Evolutionary conservation across 139 green algal species (phyloP).

Genomic region (Closterium sp.): DNA sequence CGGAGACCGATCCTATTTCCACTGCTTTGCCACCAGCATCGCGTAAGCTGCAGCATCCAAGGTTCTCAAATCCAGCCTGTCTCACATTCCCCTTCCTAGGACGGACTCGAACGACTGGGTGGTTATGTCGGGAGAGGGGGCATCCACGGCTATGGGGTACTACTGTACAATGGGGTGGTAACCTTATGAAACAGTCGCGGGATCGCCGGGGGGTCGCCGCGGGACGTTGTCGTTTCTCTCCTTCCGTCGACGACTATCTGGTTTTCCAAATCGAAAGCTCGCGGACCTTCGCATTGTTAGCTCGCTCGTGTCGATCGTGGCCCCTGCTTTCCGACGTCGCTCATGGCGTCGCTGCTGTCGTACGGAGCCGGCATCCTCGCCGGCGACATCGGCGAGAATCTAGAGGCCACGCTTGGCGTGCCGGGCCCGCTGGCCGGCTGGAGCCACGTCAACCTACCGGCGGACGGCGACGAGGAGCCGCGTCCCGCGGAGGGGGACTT

Average conservation of each 20-base stretch:
- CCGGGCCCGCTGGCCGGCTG: not conserved
- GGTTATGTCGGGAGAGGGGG: no score
- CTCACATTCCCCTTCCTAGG: no score
- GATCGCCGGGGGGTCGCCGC: no score
- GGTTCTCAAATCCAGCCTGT: no score
- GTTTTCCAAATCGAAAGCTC: not conserved
- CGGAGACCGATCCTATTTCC: no score
- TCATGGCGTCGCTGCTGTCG: slow-evolving; percentile 5
- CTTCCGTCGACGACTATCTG: not conserved
- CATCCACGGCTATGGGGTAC: no score
- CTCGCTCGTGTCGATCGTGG: not conserved
- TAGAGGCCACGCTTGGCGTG: not conserved
- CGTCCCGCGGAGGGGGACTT: not conserved
- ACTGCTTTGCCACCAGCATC: no score
- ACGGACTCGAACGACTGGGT: no score
- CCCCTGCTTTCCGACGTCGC: not conserved
- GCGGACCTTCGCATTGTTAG: not conserved
- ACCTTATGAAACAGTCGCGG: no score
- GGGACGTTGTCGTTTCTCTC: not conserved
- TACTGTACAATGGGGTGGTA: no score
- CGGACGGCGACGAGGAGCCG: not conserved
- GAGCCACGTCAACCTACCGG: not conserved
- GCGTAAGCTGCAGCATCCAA: no score
- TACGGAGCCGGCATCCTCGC: not conserved
- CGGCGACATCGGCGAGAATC: slow-evolving; percentile 1